Conservation (phyloP, 1,284 basidiomycete genomes). For the Exobasidium rhododendri region DNA sequence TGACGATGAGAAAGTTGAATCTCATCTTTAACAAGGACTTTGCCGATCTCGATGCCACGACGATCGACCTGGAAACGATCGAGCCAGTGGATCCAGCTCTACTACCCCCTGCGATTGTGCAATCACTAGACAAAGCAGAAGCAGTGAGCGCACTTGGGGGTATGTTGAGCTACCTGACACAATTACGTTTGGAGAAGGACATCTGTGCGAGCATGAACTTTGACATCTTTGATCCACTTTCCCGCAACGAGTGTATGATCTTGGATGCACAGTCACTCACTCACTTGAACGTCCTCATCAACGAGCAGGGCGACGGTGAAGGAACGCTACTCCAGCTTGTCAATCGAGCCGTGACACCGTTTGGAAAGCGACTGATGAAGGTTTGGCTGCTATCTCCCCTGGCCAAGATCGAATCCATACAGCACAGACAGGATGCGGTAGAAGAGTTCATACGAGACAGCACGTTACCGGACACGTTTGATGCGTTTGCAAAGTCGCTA, state of each 20-base stretch:
- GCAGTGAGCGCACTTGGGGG: slow-evolving; percentile 50
- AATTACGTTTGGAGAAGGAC: slow-evolving; percentile 51
- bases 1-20: slow-evolving; percentile 35
- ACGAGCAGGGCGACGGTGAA: slow-evolving; percentile 50
- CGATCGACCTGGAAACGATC: slow-evolving; percentile 19
- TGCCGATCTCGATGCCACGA: not conserved
- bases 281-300: slow-evolving; percentile 51
- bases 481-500: slow-evolving; percentile 36
- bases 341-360: slow-evolving; percentile 53
- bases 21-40: slow-evolving; percentile 27
- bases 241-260: slow-evolving; percentile 31
- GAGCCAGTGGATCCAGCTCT: slow-evolving; percentile 28
- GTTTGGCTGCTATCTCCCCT: slow-evolving; percentile 52
- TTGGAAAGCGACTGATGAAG: slow-evolving; percentile 53
- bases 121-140: slow-evolving; percentile 32
- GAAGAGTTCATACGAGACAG: slow-evolving; percentile 26
- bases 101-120: slow-evolving; percentile 37
- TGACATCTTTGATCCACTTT: slow-evolving; percentile 43
- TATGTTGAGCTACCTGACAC: slow-evolving; percentile 47
- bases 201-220: slow-evolving; percentile 52
- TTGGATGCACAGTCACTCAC: slow-evolving; percentile 52
- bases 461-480: slow-evolving; percentile 41
- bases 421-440: not conserved
- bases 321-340: slow-evolving; percentile 51
- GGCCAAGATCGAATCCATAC: not conserved